phyloP scores from a whole-genome alignment of 495 filamentous ascomycete species.

The Lasiosphaeriaceae sp. region DNA sequence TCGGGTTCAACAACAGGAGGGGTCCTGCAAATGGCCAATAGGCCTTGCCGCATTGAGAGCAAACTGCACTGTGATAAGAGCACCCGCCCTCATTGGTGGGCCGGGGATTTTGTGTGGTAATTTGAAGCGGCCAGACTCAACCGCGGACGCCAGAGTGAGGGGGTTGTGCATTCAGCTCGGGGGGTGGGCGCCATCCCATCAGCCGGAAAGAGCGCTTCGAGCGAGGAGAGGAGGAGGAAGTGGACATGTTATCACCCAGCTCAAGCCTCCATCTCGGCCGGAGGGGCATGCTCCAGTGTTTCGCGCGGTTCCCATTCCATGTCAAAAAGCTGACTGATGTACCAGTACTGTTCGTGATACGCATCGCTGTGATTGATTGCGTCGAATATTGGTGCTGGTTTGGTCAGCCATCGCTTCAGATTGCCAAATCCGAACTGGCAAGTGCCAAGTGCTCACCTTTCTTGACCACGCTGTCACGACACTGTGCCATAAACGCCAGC shows the following conservation, averaged over 20 bases:
- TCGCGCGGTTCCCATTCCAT: constrained; percentile 32
- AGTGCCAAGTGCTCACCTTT: constrained; percentile 20
- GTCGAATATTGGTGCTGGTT: constrained; percentile 21
- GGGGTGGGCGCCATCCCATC: constrained; percentile 4
- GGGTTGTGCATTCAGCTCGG: constrained; percentile 13
- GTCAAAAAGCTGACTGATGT: constrained; percentile 38
- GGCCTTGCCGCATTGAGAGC: constrained; percentile 13
- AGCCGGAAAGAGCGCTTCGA: constrained; percentile 1
- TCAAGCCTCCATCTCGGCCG: constrained; percentile 4
- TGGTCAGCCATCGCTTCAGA: background rate
- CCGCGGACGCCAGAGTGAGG: constrained; percentile 21
- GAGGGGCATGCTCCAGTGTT: constrained; percentile 32
- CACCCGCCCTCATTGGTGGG: constrained; percentile 20
- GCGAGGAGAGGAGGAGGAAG: background rate
- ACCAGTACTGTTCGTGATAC: constrained; percentile 35
- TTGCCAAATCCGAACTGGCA: background rate
- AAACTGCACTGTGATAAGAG: constrained; percentile 29
- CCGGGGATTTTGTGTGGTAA: constrained; percentile 23
- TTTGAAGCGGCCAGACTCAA: constrained; percentile 17
- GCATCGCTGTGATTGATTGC: constrained; percentile 27
- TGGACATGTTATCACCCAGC: no score
- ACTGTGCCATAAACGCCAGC: constrained; percentile 30
- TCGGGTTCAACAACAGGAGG: constrained; percentile 22
- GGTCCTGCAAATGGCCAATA: constrained; percentile 28
- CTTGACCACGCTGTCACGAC: constrained; percentile 23